Percentiles rank a stretch among this genome's conserved stretches.
Conservation (phyloP, 495 filamentous ascomycete species). For the Tuber indicum region DNA sequence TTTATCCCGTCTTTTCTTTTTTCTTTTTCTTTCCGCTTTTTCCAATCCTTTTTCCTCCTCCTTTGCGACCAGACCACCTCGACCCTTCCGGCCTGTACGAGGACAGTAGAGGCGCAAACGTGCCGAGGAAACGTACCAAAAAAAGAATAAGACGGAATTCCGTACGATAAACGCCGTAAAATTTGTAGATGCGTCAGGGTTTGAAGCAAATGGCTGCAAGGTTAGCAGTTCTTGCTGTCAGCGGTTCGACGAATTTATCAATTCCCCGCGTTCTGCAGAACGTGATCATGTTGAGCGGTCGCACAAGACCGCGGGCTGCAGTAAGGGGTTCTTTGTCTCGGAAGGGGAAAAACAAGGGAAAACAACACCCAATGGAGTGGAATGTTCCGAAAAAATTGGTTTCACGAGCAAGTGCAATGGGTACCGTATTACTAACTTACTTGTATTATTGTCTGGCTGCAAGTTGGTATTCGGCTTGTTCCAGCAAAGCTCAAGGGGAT, state of each 20-base stretch:
- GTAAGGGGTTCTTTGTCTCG: slow-evolving; percentile 9
- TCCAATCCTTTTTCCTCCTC: not conserved
- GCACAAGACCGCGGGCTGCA: slow-evolving; percentile 1
- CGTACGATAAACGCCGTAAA: not conserved
- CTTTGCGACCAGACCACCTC: not conserved
- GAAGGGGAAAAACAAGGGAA: slow-evolving; percentile 7
- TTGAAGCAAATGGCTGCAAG: not conserved
- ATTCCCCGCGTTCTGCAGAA: slow-evolving; percentile 16
- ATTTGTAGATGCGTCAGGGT: not conserved
- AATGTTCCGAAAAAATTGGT: slow-evolving; percentile 16
- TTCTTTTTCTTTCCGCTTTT: not conserved
- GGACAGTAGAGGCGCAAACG: not conserved
- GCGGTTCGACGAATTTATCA: slow-evolving; percentile 23
- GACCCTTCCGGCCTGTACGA: not conserved
- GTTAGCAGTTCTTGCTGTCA: slow-evolving; percentile 18
- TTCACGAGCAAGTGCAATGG: not conserved
- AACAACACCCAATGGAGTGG: slow-evolving; percentile 9
- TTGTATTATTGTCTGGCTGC: not conserved
- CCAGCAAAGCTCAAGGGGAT: not conserved
- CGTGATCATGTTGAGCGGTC: slow-evolving; percentile 6
- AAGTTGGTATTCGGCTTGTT: not conserved
- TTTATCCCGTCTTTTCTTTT: too few species aligned
- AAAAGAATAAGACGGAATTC: not conserved
- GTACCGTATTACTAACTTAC: too few species aligned
- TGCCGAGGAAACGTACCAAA: not conserved